phyloP scores from a whole-genome alignment of 345 rosid genomes.

The Ceriops decandra region DNA sequence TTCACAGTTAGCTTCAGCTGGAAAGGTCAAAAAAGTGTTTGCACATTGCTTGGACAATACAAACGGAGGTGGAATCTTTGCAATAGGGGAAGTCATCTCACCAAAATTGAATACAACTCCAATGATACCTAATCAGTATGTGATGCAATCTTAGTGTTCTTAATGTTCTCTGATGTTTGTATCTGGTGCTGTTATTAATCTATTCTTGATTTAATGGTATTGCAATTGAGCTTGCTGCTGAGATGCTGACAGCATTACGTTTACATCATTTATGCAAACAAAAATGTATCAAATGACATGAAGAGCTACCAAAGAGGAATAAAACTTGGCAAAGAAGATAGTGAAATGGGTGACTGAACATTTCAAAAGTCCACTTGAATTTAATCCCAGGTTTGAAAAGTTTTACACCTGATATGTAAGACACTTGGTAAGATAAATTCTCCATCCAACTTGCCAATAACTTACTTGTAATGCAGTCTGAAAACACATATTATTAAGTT shows the following conservation, averaged over 20 bases:
- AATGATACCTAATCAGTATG: conserved; percentile 71
- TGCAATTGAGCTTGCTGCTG: conserved; percentile 1
- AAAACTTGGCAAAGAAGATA: no score
- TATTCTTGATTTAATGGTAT: background rate
- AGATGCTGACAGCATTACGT: background rate
- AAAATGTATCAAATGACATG: conserved; percentile 2
- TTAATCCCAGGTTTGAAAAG: background rate
- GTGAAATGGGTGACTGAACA: background rate
- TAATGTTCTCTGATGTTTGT: background rate
- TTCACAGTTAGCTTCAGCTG: conserved; percentile 74
- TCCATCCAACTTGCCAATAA: no score
- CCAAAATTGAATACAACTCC: conserved; percentile 71
- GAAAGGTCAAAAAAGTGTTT: conserved; percentile 57
- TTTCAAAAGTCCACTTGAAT: background rate
- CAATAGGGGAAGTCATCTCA: conserved; percentile 64
- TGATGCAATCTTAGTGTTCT: conserved; percentile 26
- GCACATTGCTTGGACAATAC: conserved; percentile 77
- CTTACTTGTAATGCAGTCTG: no score
- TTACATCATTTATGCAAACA: background rate
- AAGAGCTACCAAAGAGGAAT: background rate
- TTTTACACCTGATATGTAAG: no score
- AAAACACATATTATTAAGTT: no score
- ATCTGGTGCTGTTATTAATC: background rate
- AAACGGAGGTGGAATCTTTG: conserved; percentile 83
- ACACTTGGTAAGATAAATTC: no score